Base-by-base conservation (phyloP, 176 grass and related monocot species). In the Elymus sibiricus region DNA sequence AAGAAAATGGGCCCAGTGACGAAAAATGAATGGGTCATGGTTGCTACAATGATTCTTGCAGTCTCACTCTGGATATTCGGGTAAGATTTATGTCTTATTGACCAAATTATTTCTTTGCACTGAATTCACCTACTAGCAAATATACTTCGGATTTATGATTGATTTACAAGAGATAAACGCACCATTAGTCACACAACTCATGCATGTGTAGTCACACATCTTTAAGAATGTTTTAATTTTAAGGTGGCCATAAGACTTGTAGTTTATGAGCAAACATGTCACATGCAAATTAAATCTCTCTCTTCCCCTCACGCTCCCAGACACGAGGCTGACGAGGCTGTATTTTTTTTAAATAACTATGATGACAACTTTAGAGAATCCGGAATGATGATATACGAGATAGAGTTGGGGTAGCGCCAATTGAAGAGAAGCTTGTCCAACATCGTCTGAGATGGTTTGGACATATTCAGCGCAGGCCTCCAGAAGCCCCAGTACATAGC, bases 21-120 rank as follows among this genome's bases (percentile, higher is more conserved):
- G 84, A 96, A 66, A 88, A 94, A 99, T 87, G 97, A 99, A 87
- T 91, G 79, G 90, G 85, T 91, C 65, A 99, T 99, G 97, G 89
- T 99, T 79, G 83, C 79, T 86, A 94, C 94, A 59, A 99, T 99
- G 97, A 35, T 96, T 87, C 92, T 99, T 90, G 97, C 97, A 68
- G 94, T 99, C 77, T 92, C 87, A 66, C 79, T 99, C 49, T 99
- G 94, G 94, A 77, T 99, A 49, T 96, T 94, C 74, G 97, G 97
- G 97, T 99, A 96, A 96, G 82, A 60, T 80, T 80, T 74, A 13
- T 79, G 47, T 71, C 74, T 53, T 44, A 46, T 74, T 51, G 39
- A 66, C 29, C 15, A 24, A 61, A 42, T n/a, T 62, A 64, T 60
- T 87, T 75, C 19, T 76, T 12, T 15, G 46, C 9, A 46, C 2